Base-by-base conservation (phyloP, 164 flowering plant species). In the Annona cherimola region DNA sequence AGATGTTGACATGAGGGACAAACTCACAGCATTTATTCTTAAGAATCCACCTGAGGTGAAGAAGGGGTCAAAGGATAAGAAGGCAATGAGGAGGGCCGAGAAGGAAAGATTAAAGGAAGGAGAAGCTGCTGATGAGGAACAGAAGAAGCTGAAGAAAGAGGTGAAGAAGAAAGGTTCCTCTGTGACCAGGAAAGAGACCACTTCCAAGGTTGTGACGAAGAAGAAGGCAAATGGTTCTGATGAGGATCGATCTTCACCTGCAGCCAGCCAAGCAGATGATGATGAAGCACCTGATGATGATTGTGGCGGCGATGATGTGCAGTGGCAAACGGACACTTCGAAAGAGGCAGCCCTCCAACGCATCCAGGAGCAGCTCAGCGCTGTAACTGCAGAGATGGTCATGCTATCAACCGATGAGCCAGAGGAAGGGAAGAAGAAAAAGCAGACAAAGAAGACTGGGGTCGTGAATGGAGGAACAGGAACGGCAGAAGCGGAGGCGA, bases 1-100 rank as follows among this genome's bases (percentile, higher is more conserved):
- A 1, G 98, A 91, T 82, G 98, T 93, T 14, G 98, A 90, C 67
- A 93, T 90, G 97, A 86, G 98, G 87, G 95, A 91, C 80, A 90
- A 89, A 77, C 88, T 93, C 69, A 90, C 94, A 0, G 86, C 97
- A 1, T 93, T 91, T 77, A 91, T 93, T 43, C 70, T 91, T 39
- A 91, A 93, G 83, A 90, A 93, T 35, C 98, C 98, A 0, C 98
- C 98, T 26, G 97, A 89, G 77, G 79, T 69, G 73, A 93, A 93
- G 84, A 93, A 93, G 75, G 79, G 82, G n/a, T 74, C 88, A 0
- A 91, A 91, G 77, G 96, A 93, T 73, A 91, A 93, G 84, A 93
- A 93, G 76, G 90, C 91, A 19, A 81, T 91, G 96, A 87, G 98
- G 82, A 86, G 93, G 69, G 97, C 98, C 62, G 98, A 93, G 84